phyloP scores from a whole-genome alignment of 1,284 basidiomycete genomes.

The Ustilago xerochloae region DNA sequence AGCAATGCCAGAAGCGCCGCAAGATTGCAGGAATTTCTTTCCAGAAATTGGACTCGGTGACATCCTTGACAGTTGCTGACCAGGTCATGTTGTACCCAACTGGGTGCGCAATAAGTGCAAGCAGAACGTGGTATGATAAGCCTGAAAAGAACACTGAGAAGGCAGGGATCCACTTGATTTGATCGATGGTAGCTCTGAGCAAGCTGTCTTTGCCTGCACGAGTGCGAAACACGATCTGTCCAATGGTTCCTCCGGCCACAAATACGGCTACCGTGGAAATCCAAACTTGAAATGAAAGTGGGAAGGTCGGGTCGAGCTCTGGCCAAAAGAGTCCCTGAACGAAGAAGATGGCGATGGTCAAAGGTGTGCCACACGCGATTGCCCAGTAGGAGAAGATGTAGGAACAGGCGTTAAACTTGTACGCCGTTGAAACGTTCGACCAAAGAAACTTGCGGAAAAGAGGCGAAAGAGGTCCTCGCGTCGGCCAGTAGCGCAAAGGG shows the following conservation, averaged over 20 bases:
- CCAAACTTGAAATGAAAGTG: conserved; percentile 76
- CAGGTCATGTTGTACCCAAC: conserved; percentile 86
- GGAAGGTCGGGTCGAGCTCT: conserved; percentile 75
- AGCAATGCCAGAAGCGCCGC: conserved; percentile 65
- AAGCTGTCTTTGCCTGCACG: conserved; percentile 77
- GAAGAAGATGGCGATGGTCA: conserved; percentile 79
- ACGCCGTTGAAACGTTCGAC: conserved; percentile 72
- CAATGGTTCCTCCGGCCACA: conserved; percentile 78
- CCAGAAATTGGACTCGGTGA: conserved; percentile 77
- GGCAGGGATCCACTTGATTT: conserved; percentile 81
- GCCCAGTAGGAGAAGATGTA: conserved; percentile 85
- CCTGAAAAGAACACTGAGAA: conserved; percentile 40
- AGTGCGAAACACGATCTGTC: conserved; percentile 79
- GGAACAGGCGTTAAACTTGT: conserved; percentile 77
- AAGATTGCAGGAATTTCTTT: conserved; percentile 82
- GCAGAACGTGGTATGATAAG: conserved; percentile 71
- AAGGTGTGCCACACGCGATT: conserved; percentile 76
- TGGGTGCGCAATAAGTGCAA: conserved; percentile 81
- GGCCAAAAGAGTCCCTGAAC: conserved; percentile 77
- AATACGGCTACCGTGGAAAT: conserved; percentile 81
- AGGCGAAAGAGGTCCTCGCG: conserved; percentile 79
- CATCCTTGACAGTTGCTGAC: conserved; percentile 68
- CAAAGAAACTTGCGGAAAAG: conserved; percentile 81
- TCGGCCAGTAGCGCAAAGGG: conserved; percentile 76
- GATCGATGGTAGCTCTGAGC: conserved; percentile 74